A percentile compares a stretch with the other conserved stretches of the same genome.
Conservation (phyloP, 2,329 filamentous ascomycete species). For the Lasiodiplodia citricola region DNA sequence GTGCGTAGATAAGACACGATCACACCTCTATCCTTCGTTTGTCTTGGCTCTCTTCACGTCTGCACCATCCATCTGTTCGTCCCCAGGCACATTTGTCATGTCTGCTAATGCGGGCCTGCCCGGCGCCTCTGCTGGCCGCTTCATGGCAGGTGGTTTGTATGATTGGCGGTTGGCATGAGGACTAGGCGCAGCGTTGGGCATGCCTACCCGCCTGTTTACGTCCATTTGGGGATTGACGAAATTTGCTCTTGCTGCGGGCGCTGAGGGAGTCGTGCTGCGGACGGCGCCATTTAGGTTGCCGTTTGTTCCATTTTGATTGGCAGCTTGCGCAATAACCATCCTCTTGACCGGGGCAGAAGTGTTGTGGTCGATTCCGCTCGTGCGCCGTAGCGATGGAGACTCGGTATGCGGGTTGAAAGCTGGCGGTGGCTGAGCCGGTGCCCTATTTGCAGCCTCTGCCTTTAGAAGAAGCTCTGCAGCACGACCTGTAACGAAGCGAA, state of each 20-base stretch:
- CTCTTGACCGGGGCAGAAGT: conserved; percentile 70
- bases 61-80: conserved; percentile 43
- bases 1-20: background rate
- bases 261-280: background rate
- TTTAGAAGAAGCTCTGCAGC: conserved; percentile 49
- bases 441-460: conserved; percentile 33
- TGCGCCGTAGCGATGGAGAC: conserved; percentile 82
- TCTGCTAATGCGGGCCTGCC: conserved; percentile 47
- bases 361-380: conserved; percentile 82
- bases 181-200: conserved; percentile 52
- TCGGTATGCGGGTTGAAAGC: conserved; percentile 57
- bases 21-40: conserved; percentile 30
- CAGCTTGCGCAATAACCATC: conserved; percentile 24
- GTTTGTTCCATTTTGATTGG: background rate
- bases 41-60: conserved; percentile 20
- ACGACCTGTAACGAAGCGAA: conserved; percentile 55
- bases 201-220: conserved; percentile 53
- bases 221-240: conserved; percentile 57
- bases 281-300: conserved; percentile 2
- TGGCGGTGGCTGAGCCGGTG: conserved; percentile 37
- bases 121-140: conserved; percentile 29
- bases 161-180: conserved; percentile 50
- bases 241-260: conserved; percentile 39
- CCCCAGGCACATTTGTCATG: conserved; percentile 51
- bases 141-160: conserved; percentile 51